Evolutionary conservation across 352 stramenopile genomes (phyloP), one percentile per base, ranked within the genome.

Genomic region (Phytopythium kandeliae): DNA sequence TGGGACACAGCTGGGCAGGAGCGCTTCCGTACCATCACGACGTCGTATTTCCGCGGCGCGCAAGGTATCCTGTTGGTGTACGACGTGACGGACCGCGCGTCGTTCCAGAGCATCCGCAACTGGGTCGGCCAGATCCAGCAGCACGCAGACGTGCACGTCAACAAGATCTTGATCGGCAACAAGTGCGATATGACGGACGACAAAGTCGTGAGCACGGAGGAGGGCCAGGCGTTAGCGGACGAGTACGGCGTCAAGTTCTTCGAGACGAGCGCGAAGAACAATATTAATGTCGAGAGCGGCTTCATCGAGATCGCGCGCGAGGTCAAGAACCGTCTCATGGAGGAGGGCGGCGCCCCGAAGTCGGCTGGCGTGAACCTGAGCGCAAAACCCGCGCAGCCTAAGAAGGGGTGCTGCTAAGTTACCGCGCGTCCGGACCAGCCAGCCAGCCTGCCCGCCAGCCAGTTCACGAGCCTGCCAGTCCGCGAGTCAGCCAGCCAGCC

Each of bases 131-230:
- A 98, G 73, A 98, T 98, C 69, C 86, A 96, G 59, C 85, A 99
- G 71, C 96, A 99, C 65, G 97, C 97, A 7, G 97, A 99, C 67
- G 96, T 98, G 40, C 95, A 98, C 71, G 96, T 99, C 16, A 99
- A 99, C 86, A 99, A 99, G 78, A 98, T 99, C 63, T 71, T 99
- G 51, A 98, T 99, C 55, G 97, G 96, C 36, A 99, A 99, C 78
- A 99, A 99, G 86, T 98, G 92, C 65, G 96, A 99, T 95, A 97
- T 99, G 80, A 91, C 93, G 46, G 90, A 98, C 62, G 93, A 98
- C 67, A 98, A 98, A 75, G 86, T 96, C 43, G 91, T 98, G 59
- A 97, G 83, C 67, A 96, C 82, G 54, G 92, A 97, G 63, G 93
- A 98, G 70, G 94, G 94, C 25, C 83, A 96, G 67, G 81, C 89